Conservation (phyloP, 176 grass and related monocot genomes). For the Ananas comosus region DNA sequence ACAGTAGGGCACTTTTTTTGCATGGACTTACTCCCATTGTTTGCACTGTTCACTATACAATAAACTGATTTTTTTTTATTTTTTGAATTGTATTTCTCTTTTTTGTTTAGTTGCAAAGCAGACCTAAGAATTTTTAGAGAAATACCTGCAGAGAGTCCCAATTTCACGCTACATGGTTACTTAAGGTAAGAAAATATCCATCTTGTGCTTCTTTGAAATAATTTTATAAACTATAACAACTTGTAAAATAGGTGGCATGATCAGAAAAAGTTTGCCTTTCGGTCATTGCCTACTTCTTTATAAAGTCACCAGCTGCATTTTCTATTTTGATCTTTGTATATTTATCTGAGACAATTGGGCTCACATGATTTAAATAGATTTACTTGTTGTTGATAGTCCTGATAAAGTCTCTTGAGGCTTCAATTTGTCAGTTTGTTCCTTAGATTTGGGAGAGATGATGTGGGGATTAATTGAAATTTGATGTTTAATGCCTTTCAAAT, state of each 20-base stretch:
- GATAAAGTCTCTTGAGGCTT: too few relatives aligned
- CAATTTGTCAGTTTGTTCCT: too few relatives aligned
- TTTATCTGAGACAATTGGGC: too few relatives aligned
- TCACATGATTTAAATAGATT: too few relatives aligned
- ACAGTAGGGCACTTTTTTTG: too few relatives aligned
- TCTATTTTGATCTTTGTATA: too few relatives aligned
- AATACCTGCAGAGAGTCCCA: constrained; percentile 31
- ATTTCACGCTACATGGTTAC: constrained; percentile 35
- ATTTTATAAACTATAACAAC: not conserved
- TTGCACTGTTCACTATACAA: not conserved
- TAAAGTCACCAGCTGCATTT: too few relatives aligned
- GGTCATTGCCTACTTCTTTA: not conserved
- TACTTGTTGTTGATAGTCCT: too few relatives aligned
- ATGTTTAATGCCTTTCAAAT: too few relatives aligned
- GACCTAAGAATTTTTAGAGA: constrained; percentile 55
- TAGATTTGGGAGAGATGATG: too few relatives aligned
- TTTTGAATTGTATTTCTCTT: constrained; percentile 21
- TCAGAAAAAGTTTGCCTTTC: not conserved
- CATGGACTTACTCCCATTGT: not conserved
- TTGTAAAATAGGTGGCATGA: not conserved
- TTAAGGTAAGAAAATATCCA: constrained; percentile 37
- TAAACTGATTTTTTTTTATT: not conserved
- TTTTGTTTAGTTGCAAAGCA: constrained; percentile 59
- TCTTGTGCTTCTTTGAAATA: not conserved
- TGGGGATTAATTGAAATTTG: too few relatives aligned